A percentile compares a stretch with the other conserved stretches of the same genome.
These are phyloP conservation scores for Paramecium caudatum DNA, from an alignment of 73 alveolate genomes.

Conservation along the genomic window DNA sequence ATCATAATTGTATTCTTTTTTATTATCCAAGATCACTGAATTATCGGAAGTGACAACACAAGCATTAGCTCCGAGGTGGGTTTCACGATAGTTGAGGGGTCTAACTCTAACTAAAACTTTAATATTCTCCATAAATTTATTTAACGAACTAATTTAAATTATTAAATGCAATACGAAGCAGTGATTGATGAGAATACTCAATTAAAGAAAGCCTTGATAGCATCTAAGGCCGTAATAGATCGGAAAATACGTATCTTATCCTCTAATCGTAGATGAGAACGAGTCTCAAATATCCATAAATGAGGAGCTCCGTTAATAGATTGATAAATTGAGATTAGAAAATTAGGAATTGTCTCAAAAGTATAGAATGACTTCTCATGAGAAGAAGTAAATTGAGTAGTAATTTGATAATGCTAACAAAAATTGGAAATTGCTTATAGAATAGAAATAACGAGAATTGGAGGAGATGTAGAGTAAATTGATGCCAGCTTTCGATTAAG, in stretches of 20 bases:
- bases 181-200: slow-evolving; percentile 71
- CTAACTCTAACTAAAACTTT: slow-evolving; percentile 48
- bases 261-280: slow-evolving; percentile 60
- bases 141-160: slow-evolving; percentile 35
- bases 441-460: slow-evolving; percentile 69
- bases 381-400: slow-evolving; percentile 58
- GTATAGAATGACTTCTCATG: slow-evolving; percentile 6
- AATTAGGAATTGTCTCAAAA: slow-evolving; percentile 51
- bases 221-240: slow-evolving; percentile 71
- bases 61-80: slow-evolving; percentile 45
- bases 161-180: slow-evolving; percentile 29
- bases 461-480: slow-evolving; percentile 71
- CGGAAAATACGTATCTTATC: slow-evolving; percentile 56
- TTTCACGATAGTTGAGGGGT: slow-evolving; percentile 55
- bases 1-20: slow-evolving; percentile 58
- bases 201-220: slow-evolving; percentile 64
- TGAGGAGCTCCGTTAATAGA: slow-evolving; percentile 50
- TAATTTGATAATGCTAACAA: slow-evolving; percentile 72
- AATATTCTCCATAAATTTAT: slow-evolving; percentile 51
- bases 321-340: slow-evolving; percentile 63
- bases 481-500: slow-evolving; percentile 72
- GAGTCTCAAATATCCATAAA: slow-evolving; percentile 61
- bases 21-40: slow-evolving; percentile 43
- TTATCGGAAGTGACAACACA: not conserved
- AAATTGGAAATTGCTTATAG: slow-evolving; percentile 68